Evolutionary conservation across 2,329 filamentous ascomycete species (phyloP).

Genomic region (Pseudocercospora fijiensis): DNA sequence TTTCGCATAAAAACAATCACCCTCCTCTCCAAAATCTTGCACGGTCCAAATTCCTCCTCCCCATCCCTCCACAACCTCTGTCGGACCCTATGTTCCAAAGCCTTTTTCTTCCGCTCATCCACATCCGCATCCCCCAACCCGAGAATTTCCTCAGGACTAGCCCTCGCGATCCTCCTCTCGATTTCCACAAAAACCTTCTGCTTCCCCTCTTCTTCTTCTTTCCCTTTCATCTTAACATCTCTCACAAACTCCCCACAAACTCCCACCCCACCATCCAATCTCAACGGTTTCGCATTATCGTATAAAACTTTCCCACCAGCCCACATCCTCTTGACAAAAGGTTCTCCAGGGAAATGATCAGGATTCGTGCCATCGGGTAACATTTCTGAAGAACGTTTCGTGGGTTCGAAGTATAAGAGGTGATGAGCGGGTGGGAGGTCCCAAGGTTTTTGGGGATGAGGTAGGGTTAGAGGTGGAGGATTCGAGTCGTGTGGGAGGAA

Average conservation of each 20-base stretch:
- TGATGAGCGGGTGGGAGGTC: conserved; percentile 69
- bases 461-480: conserved; percentile 32
- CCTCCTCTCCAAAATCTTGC: conserved; percentile 57
- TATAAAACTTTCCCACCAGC: conserved; percentile 73
- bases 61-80: conserved; percentile 46
- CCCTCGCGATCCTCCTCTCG: conserved; percentile 51
- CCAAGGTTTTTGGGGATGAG: conserved; percentile 32
- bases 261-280: conserved; percentile 39
- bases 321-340: conserved; percentile 81
- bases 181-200: conserved; percentile 63
- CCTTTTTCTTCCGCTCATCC: conserved; percentile 35
- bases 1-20: conserved; percentile 67
- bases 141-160: conserved; percentile 34
- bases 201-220: conserved; percentile 45
- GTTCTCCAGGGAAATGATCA: conserved; percentile 69
- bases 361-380: conserved; percentile 82
- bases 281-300: conserved; percentile 36
- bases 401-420: conserved; percentile 81
- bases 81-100: conserved; percentile 40
- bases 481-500: conserved; percentile 25
- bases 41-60: conserved; percentile 46
- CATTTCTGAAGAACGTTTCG: conserved; percentile 60
- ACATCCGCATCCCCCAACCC: conserved; percentile 41
- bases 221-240: conserved; percentile 52
- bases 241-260: conserved; percentile 52